phyloP scores from a whole-genome alignment of 192 early-diverging fungal genomes.

The Backusella sp. region DNA sequence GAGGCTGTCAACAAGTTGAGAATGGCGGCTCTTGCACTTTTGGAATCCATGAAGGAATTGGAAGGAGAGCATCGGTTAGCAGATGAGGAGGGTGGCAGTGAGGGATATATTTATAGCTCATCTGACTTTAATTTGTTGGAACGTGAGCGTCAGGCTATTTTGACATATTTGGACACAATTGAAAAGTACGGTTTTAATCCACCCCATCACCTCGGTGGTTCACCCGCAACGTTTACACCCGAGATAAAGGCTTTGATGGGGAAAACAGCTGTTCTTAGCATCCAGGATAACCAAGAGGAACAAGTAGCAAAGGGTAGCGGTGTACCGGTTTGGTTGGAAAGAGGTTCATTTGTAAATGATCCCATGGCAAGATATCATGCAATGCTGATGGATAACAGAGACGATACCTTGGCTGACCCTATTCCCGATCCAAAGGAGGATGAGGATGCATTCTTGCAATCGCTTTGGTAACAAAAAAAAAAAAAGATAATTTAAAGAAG shows the following conservation, averaged over 20 bases:
- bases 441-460: conserved; percentile 44
- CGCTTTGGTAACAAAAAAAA: conserved; percentile 35
- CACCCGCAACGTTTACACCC: conserved; percentile 26
- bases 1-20: conserved; percentile 40
- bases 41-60: conserved; percentile 49
- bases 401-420: background rate
- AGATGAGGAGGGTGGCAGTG: conserved; percentile 35
- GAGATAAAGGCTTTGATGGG: conserved; percentile 35
- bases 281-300: background rate
- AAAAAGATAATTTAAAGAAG: background rate
- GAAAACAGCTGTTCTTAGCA: conserved; percentile 22
- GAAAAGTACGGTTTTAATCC: conserved; percentile 49
- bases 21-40: conserved; percentile 41
- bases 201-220: conserved; percentile 34
- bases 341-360: conserved; percentile 27
- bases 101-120: conserved; percentile 49
- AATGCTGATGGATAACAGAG: conserved; percentile 43
- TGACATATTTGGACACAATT: conserved; percentile 44
- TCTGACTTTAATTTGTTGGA: conserved; percentile 44
- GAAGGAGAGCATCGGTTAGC: conserved; percentile 42
- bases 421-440: conserved; percentile 36
- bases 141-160: conserved; percentile 42
- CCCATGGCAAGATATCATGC: conserved; percentile 47
- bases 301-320: background rate
- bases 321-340: conserved; percentile 34